Percentiles rank a stretch among this genome's conserved stretches.
These are phyloP conservation scores for Leccinum solheimii DNA, from an alignment of 1,284 basidiomycete genomes.

Conservation along the genomic window DNA sequence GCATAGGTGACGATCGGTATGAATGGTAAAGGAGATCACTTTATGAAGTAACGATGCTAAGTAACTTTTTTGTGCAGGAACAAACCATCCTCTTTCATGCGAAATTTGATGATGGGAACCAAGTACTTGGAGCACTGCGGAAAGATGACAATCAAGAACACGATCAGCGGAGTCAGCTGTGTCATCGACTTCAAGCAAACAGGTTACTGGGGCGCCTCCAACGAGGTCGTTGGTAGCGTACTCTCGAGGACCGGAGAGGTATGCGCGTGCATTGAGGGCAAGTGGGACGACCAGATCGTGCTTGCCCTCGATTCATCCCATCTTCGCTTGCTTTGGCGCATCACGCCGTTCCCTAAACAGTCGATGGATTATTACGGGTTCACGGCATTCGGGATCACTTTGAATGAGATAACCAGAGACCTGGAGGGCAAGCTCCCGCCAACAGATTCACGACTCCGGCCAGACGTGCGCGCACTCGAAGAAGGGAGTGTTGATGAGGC, in stretches of 20 bases:
- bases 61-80: constrained; percentile 49
- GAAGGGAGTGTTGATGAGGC: constrained; percentile 77
- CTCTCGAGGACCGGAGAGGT: constrained; percentile 54
- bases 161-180: constrained; percentile 54
- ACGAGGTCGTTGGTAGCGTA: constrained; percentile 69
- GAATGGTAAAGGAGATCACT: constrained; percentile 52
- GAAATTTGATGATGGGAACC: constrained; percentile 87
- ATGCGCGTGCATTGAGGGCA: constrained; percentile 69
- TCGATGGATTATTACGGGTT: constrained; percentile 79
- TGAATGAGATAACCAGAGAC: constrained; percentile 81
- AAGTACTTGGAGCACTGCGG: constrained; percentile 87
- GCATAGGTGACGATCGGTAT: constrained; percentile 64
- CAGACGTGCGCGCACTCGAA: constrained; percentile 87
- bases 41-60: constrained; percentile 4
- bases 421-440: constrained; percentile 69
- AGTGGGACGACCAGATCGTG: constrained; percentile 79
- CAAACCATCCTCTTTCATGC: constrained; percentile 84
- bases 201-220: constrained; percentile 79
- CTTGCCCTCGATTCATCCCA: constrained; percentile 67
- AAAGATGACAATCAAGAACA: constrained; percentile 72
- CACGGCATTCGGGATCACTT: constrained; percentile 73
- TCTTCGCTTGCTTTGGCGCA: constrained; percentile 76
- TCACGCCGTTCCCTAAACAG: constrained; percentile 72
- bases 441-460: constrained; percentile 84
- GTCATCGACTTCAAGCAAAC: constrained; percentile 82